These are phyloP conservation scores for Cylindrotheca fusiformis DNA, from an alignment of 108 stramenopile genomes.

Conservation along the genomic window DNA sequence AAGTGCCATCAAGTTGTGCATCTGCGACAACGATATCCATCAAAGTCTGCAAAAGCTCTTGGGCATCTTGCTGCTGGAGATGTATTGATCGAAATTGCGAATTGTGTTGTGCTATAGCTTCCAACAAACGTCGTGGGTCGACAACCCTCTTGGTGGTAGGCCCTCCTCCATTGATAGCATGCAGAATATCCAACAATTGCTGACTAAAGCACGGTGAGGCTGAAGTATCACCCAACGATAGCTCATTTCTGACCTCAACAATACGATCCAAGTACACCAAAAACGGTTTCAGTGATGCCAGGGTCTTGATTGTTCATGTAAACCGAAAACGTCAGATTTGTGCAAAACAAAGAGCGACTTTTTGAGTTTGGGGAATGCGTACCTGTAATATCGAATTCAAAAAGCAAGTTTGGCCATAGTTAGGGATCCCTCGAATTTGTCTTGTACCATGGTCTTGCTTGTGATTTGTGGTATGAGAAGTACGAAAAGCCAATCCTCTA, in stretches of 20 bases:
- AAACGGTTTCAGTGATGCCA: constrained; percentile 65
- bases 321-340: too few relatives aligned
- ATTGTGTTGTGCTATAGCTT: constrained; percentile 39
- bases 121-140: constrained; percentile 20
- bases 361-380: too few relatives aligned
- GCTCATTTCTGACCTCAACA: constrained; percentile 17
- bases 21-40: constrained; percentile 53
- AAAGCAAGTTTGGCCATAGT: constrained; percentile 83
- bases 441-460: constrained; percentile 1
- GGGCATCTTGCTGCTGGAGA: constrained; percentile 80
- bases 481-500: too few relatives aligned
- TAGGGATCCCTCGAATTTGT: constrained; percentile 51
- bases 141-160: background rate
- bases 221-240: background rate
- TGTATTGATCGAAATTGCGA: constrained; percentile 42
- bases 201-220: constrained; percentile 10
- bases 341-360: too few relatives aligned
- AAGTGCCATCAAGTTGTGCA: constrained; percentile 16
- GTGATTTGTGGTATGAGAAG: too few relatives aligned
- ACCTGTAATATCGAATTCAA: constrained; percentile 65
- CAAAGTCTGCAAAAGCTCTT: constrained; percentile 74
- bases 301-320: too few relatives aligned
- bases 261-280: constrained; percentile 49
- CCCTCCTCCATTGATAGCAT: constrained; percentile 38
- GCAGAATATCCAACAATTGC: constrained; percentile 28